Evolutionary conservation across 768 basidiomycete genomes (phyloP).

Genomic region (Ramaria rubella): DNA sequence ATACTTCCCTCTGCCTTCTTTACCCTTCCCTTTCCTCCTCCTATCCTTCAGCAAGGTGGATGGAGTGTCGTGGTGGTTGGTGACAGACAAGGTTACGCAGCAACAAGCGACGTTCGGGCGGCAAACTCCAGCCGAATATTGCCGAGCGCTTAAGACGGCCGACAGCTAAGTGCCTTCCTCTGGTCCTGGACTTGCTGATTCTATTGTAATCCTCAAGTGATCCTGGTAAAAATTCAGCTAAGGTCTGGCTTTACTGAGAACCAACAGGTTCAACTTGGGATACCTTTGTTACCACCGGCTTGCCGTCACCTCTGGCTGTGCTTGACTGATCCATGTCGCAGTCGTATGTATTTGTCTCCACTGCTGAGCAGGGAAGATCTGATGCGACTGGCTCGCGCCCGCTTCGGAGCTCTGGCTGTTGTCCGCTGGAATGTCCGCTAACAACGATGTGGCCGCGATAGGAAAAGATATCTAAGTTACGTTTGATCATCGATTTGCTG

Average conservation of each 20-base stretch:
- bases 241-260: too few relatives aligned
- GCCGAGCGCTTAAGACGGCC: neutral
- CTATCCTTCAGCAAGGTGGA: constrained; percentile 8
- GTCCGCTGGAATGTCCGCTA: neutral
- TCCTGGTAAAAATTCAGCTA: too few relatives aligned
- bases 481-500: constrained; percentile 3
- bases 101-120: neutral
- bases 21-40: constrained; percentile 8
- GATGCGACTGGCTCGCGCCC: too few relatives aligned
- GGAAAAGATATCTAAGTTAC: neutral
- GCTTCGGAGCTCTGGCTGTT: too few relatives aligned
- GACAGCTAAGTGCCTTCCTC: too few relatives aligned
- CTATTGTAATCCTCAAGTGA: too few relatives aligned
- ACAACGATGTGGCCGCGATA: constrained; percentile 1
- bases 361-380: neutral
- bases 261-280: too few relatives aligned
- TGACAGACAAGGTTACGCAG: neutral
- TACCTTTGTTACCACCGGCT: too few relatives aligned
- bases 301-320: too few relatives aligned
- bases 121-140: neutral
- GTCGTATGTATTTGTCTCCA: too few relatives aligned
- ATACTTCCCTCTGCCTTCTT: constrained; percentile 3
- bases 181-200: too few relatives aligned
- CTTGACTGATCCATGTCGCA: too few relatives aligned
- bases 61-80: constrained; percentile 7